Base-by-base conservation (phyloP, 352 stramenopile genomes). In the Phytophthora pini region DNA sequence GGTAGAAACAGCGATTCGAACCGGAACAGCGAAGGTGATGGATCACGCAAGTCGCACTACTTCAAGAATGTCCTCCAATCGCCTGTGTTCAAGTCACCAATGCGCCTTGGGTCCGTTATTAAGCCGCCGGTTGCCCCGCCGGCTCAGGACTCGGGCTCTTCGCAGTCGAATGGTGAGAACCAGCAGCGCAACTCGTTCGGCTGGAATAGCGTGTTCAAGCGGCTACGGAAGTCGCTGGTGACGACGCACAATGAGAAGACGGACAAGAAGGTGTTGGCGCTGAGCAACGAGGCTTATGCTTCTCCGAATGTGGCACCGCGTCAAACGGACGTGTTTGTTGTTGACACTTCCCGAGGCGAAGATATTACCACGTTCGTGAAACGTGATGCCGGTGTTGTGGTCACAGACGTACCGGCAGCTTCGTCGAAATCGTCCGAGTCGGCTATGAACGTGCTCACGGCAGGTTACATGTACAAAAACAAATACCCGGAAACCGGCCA, bases 391-490 rank as follows among this genome's bases (percentile, higher is more conserved):
- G 88, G 88, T 48, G 84, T 95, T 5, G 38, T 84, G 7, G 85
- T 94, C 4, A 70, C 74, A 1, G 80, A 91, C 56, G 71, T 94
- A 36, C 69, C 84, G 0, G 48, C 65, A 0, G 68, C 75, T 27
- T 74, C 62, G 6, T 73, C 70, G 9, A 79, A 77, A 38, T 65
- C 52, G 9, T 70, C 70, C 5, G 70, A 72, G 26, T 62, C 56
- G 38, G 61, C 61, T 5, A 74, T 79, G 62, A 92, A 93, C 49
- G 81, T 90, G 15, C 55, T 93, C 38, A 94, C 85, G 22, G 77
- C 76, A n/a, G 88, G 88, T 5, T 95, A 95, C 76, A 92, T 95
- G 85, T 95, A 93, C 74, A 93, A 93, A 64, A 95, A 81, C 79
- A 92, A 90, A 64, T 79, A 93, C 22, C 85, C 88, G 0, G 86